Evolutionary conservation across 2,329 filamentous ascomycete species (phyloP).

Genomic region (Endoconidiophora polonica): DNA sequence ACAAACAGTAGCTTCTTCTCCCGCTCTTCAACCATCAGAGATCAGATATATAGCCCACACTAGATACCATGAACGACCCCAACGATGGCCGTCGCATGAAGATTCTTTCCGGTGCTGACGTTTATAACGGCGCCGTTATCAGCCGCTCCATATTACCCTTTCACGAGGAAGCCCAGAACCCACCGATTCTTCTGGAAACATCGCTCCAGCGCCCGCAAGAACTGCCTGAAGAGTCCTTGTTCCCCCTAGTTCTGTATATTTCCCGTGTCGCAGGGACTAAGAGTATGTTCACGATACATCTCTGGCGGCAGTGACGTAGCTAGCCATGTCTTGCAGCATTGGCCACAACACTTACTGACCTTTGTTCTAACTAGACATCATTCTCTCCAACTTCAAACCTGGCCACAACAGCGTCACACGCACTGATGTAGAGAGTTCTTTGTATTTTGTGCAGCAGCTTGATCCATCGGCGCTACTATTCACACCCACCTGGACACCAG

Average conservation of each 20-base stretch:
- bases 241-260: constrained; percentile 74
- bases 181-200: constrained; percentile 62
- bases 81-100: constrained; percentile 7
- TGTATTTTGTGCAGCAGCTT: constrained; percentile 69
- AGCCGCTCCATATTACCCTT: constrained; percentile 9
- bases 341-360: neutral
- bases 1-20: too few relatives aligned
- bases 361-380: constrained; percentile 47
- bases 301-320: neutral
- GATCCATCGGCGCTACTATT: constrained; percentile 28
- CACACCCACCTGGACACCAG: constrained; percentile 33
- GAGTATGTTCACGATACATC: constrained; percentile 36
- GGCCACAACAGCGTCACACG: constrained; percentile 74
- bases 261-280: constrained; percentile 79
- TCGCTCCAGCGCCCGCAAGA: constrained; percentile 77
- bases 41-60: too few relatives aligned
- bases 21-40: too few relatives aligned
- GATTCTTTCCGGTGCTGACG: constrained; percentile 3
- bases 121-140: constrained; percentile 6
- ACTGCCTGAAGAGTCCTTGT: constrained; percentile 49
- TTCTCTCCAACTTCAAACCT: constrained; percentile 81
- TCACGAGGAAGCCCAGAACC: constrained; percentile 54
- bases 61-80: neutral
- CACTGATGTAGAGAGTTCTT: constrained; percentile 68
- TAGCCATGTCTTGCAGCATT: too few relatives aligned